A percentile compares a stretch with the other conserved stretches of the same genome.
These are phyloP conservation scores for Pholiota conissans DNA, from an alignment of 768 basidiomycete species.

Conservation along the genomic window DNA sequence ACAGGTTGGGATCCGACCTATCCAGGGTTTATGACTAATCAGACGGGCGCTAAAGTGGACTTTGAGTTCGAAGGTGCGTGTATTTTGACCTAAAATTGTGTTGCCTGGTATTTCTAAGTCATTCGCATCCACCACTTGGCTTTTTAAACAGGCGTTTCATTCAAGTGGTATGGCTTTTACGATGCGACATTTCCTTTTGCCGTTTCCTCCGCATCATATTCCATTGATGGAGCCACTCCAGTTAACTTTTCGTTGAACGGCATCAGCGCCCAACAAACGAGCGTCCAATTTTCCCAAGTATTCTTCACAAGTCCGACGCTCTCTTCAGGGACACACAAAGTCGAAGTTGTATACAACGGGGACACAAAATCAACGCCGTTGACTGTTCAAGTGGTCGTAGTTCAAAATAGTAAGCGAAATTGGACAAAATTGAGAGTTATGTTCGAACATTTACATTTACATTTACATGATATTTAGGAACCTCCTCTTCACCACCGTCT, in stretches of 20 bases:
- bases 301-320: conserved; percentile 8
- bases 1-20: conserved; percentile 15
- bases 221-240: conserved; percentile 24
- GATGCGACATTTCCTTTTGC: conserved; percentile 22
- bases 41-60: conserved; percentile 19
- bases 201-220: conserved; percentile 23
- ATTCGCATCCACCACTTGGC: too few relatives aligned
- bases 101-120: too few relatives aligned
- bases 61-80: conserved; percentile 27
- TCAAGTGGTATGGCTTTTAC: conserved; percentile 25
- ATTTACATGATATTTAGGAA: background rate
- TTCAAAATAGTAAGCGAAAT: background rate
- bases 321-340: conserved; percentile 7
- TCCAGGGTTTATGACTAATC: conserved; percentile 7
- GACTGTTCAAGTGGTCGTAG: background rate
- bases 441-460: background rate
- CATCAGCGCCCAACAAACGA: conserved; percentile 4
- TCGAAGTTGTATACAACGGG: conserved; percentile 11
- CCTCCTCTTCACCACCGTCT: too few relatives aligned
- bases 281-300: conserved; percentile 11
- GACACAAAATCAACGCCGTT: conserved; percentile 4
- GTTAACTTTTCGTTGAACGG: conserved; percentile 19
- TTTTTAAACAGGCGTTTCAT: conserved; percentile 26
- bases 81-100: too few relatives aligned
- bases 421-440: background rate